A percentile compares a stretch with the other conserved stretches of the same genome.
These are phyloP conservation scores for Daedaleopsis nitida DNA, from an alignment of 768 basidiomycete species.

Conservation along the genomic window DNA sequence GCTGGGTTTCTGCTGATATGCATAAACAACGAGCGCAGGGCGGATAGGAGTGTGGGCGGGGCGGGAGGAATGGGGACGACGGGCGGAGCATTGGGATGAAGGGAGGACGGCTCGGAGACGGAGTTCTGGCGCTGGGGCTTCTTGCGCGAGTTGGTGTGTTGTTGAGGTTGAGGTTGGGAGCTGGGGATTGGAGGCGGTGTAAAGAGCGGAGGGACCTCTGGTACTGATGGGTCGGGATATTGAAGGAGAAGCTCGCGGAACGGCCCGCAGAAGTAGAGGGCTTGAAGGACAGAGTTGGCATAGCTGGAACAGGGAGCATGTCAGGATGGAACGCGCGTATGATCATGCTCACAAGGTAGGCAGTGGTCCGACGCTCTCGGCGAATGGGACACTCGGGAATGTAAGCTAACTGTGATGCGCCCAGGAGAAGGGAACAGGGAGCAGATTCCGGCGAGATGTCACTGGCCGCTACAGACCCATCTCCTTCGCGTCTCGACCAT, in stretches of 20 bases:
- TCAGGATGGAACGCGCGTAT: conserved; percentile 3
- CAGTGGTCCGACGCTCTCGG: not conserved
- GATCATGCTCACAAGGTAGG: not conserved
- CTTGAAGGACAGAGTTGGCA: conserved; percentile 97
- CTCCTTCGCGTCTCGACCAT: too few species aligned
- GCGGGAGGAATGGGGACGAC: conserved; percentile 52
- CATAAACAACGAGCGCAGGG: conserved; percentile 88
- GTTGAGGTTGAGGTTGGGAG: conserved; percentile 35
- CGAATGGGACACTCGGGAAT: too few species aligned
- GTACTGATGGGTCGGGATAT: conserved; percentile 52
- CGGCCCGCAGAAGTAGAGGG: conserved; percentile 92
- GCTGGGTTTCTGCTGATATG: conserved; percentile 78
- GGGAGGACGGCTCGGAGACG: conserved; percentile 30
- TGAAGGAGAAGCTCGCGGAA: conserved; percentile 91
- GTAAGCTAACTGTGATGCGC: too few species aligned
- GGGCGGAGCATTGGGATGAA: conserved; percentile 30
- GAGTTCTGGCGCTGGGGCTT: conserved; percentile 58
- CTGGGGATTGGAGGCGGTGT: conserved; percentile 25
- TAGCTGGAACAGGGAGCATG: conserved; percentile 57
- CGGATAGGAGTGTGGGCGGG: conserved; percentile 83
- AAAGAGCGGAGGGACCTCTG: conserved; percentile 36
- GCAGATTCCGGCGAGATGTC: too few species aligned
- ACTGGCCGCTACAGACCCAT: too few species aligned
- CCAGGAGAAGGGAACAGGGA: too few species aligned
- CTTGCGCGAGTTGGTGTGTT: conserved; percentile 45